A percentile compares a stretch with the other conserved stretches of the same genome.
phyloP scores from a whole-genome alignment of 1,284 basidiomycete species.

The Baeospora myosura region DNA sequence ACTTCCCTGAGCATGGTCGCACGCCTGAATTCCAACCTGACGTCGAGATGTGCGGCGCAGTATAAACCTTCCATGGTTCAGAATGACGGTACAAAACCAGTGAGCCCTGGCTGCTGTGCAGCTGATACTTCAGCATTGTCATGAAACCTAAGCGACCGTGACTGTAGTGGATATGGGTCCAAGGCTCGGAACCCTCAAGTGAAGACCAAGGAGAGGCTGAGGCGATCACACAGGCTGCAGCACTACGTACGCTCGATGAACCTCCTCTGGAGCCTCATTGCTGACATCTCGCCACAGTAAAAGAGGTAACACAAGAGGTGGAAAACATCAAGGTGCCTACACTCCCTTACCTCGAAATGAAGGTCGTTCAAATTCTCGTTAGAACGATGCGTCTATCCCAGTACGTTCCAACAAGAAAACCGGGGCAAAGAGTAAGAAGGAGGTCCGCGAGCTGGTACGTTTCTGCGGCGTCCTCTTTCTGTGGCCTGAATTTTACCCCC shows the following conservation, averaged over 20 bases:
- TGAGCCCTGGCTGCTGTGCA: slow-evolving; percentile 23
- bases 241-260: slow-evolving; percentile 33
- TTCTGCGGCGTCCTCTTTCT: not conserved
- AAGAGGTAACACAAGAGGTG: slow-evolving; percentile 47
- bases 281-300: slow-evolving; percentile 32
- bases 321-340: slow-evolving; percentile 49
- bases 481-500: slow-evolving; percentile 1
- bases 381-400: slow-evolving; percentile 64
- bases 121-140: not conserved
- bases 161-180: slow-evolving; percentile 63
- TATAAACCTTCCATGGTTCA: slow-evolving; percentile 70
- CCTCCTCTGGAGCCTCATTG: not conserved
- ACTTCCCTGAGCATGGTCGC: no score
- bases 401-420: slow-evolving; percentile 62
- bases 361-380: not conserved
- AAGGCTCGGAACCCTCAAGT: slow-evolving; percentile 22
- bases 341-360: not conserved
- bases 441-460: slow-evolving; percentile 56
- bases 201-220: slow-evolving; percentile 20
- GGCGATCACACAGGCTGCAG: slow-evolving; percentile 40
- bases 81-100: slow-evolving; percentile 66
- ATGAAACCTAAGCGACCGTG: not conserved
- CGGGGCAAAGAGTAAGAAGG: slow-evolving; percentile 65
- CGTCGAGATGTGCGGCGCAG: slow-evolving; percentile 25
- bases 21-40: not conserved